Evolutionary conservation across 192 early-diverging fungal genomes (phyloP), one percentile per base, ranked within the genome.

Genomic region (Mortierella hygrophila): DNA sequence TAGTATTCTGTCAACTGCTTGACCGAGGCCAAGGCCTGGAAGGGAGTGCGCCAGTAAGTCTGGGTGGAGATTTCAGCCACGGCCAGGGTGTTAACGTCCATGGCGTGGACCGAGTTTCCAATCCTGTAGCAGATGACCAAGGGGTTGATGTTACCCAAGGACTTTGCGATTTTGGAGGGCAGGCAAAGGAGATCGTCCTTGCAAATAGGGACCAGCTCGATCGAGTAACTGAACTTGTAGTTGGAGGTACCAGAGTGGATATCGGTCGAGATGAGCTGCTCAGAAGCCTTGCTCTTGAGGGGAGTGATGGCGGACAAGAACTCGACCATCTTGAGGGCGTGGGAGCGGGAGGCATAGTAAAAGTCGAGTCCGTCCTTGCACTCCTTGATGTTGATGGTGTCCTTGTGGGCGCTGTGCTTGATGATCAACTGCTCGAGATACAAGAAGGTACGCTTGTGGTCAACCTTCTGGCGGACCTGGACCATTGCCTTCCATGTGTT

Each of bases 301-400:
- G 98, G 98, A 6, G 97, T 95, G 74, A 98, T 94, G 69, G 96
- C 92, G 68, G 90, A 89, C 75, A 99, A 87, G 85, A 99, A 99
- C 76, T 99, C 98, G 57, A 96, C 90, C 97, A 99, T 99, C 89
- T 97, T 97, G 82, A 97, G 94, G 21, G 97, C 97, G 85, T 99
- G 97, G 54, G 93, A 88, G 76, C 98, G 94, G 68, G 96, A 92
- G 40, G 93, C 93, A 90, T 97, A 99, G 89, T 96, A 98, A 89
- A 99, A 99, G 88, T 99, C 98, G 60, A 99, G 90, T 79, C 98
- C 98, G 81, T 98, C 98, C 88, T 93, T 96, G 76, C 93, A 95
- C 83, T 99, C 98, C 79, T 98, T 97, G 88, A 99, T 99, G 89
- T 99, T 99, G 80, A 95, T 97, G 10, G 98, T 99, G 83, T 99